Conservation (phyloP, 768 basidiomycete species). For the Agaricus bisporus region DNA sequence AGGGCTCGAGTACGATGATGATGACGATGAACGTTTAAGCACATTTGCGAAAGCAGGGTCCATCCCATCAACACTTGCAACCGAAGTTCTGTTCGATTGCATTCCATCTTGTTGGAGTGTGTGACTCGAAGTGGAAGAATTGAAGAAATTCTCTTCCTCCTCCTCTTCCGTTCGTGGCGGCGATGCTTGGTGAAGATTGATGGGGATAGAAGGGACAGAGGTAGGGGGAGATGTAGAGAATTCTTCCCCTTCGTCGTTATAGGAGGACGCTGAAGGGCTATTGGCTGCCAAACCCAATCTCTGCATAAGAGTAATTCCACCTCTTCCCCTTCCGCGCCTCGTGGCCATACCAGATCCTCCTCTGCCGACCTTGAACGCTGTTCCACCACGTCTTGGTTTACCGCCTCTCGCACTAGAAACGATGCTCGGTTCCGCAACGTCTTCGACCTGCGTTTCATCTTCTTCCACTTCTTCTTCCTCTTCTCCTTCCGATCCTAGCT, state of each 20-base stretch:
- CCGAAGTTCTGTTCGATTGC: constrained; percentile 60
- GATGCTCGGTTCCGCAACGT: constrained; percentile 38
- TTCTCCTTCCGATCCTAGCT: constrained; percentile 28
- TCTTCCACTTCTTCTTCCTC: constrained; percentile 42
- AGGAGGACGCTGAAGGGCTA: constrained; percentile 42
- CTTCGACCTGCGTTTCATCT: constrained; percentile 15
- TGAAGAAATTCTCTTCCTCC: constrained; percentile 26
- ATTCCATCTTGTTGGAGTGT: constrained; percentile 7
- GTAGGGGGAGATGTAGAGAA: constrained; percentile 19
- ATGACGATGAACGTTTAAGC: constrained; percentile 52
- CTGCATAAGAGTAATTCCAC: constrained; percentile 54
- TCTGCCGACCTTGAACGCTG: constrained; percentile 51
- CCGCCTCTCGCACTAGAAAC: constrained; percentile 26
- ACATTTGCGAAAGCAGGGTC: constrained; percentile 82
- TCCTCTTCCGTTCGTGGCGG: constrained; percentile 24
- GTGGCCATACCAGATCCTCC: constrained; percentile 17
- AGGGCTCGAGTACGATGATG: constrained; percentile 48
- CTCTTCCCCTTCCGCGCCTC: constrained; percentile 44
- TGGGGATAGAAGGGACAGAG: constrained; percentile 36
- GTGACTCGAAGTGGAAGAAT: constrained; percentile 12
- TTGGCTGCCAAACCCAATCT: constrained; percentile 54
- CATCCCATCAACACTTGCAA: constrained; percentile 80
- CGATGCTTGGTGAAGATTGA: constrained; percentile 21
- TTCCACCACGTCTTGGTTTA: constrained; percentile 29
- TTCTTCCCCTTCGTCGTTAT: constrained; percentile 31